phyloP scores from a whole-genome alignment of 2,329 filamentous ascomycete species.

The Fusarium tupiense region DNA sequence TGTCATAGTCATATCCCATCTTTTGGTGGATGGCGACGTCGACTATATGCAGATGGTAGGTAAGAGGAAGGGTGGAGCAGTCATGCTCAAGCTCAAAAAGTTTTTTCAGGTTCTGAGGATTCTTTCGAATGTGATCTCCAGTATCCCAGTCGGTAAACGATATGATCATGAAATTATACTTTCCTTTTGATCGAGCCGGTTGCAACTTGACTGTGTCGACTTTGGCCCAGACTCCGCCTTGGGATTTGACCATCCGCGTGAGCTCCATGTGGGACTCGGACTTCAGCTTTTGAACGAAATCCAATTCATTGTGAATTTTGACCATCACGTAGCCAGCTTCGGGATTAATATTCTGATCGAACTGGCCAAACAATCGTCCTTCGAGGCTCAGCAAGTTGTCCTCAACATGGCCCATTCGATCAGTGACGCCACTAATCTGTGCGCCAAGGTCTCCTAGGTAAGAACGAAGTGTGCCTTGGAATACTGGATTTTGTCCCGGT shows the following conservation, averaged over 20 bases:
- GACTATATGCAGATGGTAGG: neutral
- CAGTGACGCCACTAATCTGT: too few species aligned
- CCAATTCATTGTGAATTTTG: neutral
- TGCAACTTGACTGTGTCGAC: neutral
- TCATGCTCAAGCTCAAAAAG: neutral
- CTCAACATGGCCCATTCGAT: too few species aligned
- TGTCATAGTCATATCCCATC: neutral
- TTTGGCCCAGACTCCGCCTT: neutral
- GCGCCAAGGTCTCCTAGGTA: too few species aligned
- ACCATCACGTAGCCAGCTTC: neutral
- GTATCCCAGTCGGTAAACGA: neutral
- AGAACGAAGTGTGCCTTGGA: too few species aligned
- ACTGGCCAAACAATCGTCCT: neutral
- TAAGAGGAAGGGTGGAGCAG: neutral
- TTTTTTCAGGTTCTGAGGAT: neutral
- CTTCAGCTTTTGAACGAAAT: neutral
- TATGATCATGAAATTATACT: neutral
- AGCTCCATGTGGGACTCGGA: neutral
- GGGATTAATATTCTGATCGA: neutral
- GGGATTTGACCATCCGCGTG: neutral
- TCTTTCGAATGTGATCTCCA: accelerated
- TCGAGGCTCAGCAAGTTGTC: neutral
- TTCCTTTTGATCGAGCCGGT: neutral
- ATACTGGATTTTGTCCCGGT: too few species aligned
- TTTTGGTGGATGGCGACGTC: neutral